Evolutionary conservation across 176 grass and related monocot genomes (phyloP).

Genomic region (Chloris gayana): DNA sequence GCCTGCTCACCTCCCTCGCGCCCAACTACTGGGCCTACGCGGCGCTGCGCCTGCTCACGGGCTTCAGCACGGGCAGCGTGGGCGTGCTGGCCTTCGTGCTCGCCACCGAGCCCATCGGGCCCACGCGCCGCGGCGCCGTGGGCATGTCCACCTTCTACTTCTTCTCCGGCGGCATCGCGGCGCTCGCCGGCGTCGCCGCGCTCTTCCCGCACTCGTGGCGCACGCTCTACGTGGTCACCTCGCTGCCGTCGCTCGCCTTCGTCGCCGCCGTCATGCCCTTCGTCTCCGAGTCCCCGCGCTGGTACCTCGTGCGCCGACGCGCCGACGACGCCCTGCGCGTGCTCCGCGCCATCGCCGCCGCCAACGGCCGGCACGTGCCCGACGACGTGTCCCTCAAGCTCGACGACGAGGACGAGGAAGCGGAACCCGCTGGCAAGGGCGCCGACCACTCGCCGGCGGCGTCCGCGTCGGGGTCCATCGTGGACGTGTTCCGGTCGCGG

Average conservation of each 20-base stretch:
- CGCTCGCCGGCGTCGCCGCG: constrained; percentile 65
- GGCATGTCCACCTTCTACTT: constrained; percentile 91
- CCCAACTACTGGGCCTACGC: constrained; percentile 66
- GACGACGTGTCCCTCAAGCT: constrained; percentile 48
- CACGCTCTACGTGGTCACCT: constrained; percentile 70
- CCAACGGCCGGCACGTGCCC: constrained; percentile 56
- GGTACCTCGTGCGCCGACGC: constrained; percentile 81
- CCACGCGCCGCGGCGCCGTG: constrained; percentile 48
- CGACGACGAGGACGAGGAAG: constrained; percentile 49
- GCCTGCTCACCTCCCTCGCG: constrained; percentile 65
- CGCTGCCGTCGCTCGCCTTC: constrained; percentile 64
- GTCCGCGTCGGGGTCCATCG: constrained; percentile 47
- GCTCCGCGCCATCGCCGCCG: constrained; percentile 49
- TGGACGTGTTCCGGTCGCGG: constrained; percentile 67
- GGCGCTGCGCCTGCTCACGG: constrained; percentile 72
- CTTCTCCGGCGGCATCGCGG: constrained; percentile 82
- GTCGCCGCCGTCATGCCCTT: constrained; percentile 56
- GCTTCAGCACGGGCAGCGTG: constrained; percentile 83
- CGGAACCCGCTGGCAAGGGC: neutral
- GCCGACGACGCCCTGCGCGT: constrained; percentile 51
- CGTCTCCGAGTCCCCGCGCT: constrained; percentile 77
- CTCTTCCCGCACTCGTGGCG: constrained; percentile 66
- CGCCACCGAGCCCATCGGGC: constrained; percentile 80
- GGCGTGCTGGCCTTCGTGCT: constrained; percentile 84
- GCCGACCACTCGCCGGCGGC: neutral